Conservation (phyloP, 495 filamentous ascomycete species). For the Podospora australis region DNA sequence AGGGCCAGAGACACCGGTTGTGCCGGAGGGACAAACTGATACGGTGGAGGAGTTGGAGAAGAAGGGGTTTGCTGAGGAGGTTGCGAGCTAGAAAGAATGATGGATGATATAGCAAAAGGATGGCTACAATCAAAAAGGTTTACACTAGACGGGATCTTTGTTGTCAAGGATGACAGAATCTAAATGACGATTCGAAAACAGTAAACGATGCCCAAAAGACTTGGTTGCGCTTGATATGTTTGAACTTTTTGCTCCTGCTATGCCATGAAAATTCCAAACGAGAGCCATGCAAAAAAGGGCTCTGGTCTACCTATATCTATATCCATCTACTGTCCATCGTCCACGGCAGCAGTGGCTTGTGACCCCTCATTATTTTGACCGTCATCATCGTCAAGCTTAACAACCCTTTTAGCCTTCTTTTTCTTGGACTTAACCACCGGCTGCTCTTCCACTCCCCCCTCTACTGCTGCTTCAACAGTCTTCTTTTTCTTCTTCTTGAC, state of each 20-base stretch:
- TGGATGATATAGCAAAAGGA: no score
- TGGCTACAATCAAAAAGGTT: no score
- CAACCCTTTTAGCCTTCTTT: conserved; percentile 35
- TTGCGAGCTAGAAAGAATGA: no score
- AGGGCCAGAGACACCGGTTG: conserved; percentile 30
- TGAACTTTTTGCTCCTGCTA: no score
- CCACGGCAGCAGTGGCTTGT: not conserved
- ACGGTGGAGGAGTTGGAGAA: conserved; percentile 42
- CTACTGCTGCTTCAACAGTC: conserved; percentile 11
- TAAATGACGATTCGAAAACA: no score
- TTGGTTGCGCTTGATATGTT: no score
- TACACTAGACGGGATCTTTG: no score
- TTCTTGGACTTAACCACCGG: conserved; percentile 45
- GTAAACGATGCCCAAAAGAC: no score
- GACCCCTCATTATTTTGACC: not conserved
- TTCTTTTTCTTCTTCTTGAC: conserved; percentile 50
- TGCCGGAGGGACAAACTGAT: conserved; percentile 34
- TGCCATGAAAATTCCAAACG: no score
- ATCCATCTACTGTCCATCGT: not conserved
- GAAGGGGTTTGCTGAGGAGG: conserved; percentile 55
- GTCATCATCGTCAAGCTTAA: conserved; percentile 20
- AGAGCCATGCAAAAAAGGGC: no score
- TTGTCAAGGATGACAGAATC: no score
- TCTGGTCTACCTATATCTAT: no score
- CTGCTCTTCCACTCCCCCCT: conserved; percentile 8